phyloP scores from a whole-genome alignment of 208 protist genomes.

The Leishmania tropica region DNA sequence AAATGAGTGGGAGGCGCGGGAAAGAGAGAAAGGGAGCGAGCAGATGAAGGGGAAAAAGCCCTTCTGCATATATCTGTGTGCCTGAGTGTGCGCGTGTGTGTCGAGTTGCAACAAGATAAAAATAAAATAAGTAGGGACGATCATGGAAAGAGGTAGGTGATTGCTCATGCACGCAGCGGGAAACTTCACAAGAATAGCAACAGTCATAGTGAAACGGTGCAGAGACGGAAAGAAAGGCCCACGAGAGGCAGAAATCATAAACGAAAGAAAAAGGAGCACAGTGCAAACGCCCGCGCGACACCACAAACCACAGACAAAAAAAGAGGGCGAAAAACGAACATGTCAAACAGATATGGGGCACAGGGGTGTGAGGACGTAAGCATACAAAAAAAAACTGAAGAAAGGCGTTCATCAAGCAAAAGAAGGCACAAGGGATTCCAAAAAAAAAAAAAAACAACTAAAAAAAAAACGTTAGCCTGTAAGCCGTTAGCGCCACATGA shows the following conservation, averaged over 20 bases:
- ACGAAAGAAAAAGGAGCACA: not conserved
- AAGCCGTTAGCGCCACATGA: not conserved
- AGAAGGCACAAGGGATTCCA: not conserved
- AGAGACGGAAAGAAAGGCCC: slow-evolving; percentile 11
- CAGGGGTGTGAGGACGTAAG: not conserved
- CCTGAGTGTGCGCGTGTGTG: not conserved
- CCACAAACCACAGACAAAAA: not conserved
- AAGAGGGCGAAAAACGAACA: too few species aligned
- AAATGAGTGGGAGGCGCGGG: not conserved
- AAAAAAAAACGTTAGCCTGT: not conserved
- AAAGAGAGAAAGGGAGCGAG: not conserved
- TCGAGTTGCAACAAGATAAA: not conserved
- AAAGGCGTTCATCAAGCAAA: not conserved
- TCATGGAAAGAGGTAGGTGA: not conserved
- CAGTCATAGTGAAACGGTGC: not conserved
- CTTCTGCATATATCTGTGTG: not conserved
- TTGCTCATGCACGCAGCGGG: not conserved
- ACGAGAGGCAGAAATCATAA: not conserved
- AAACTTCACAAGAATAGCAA: not conserved
- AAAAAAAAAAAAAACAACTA: not conserved
- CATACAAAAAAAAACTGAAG: not conserved
- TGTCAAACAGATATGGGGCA: too few species aligned
- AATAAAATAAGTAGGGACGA: not conserved
- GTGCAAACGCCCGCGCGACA: not conserved
- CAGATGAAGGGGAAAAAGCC: not conserved